Evolutionary conservation across 805 yeast species (phyloP).

Genomic region (Helenozyma baotianmanensis): DNA sequence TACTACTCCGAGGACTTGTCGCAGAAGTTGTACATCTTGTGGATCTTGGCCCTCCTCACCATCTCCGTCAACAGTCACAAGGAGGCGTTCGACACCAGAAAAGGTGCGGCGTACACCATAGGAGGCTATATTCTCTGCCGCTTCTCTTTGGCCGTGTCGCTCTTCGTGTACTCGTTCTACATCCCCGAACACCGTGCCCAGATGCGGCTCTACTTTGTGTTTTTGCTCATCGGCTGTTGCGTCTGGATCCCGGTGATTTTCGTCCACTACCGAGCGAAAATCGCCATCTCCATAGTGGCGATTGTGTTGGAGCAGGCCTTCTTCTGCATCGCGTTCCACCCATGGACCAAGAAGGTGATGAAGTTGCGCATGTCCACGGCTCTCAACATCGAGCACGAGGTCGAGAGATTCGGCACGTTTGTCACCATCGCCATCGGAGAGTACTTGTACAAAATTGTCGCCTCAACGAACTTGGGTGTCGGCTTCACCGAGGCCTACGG

Average conservation of each 20-base stretch:
- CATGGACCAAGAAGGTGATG: constrained; percentile 40
- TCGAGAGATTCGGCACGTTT: constrained; percentile 55
- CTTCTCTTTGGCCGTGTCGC: constrained; percentile 29
- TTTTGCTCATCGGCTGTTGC: constrained; percentile 29
- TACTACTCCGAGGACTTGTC: constrained; percentile 57
- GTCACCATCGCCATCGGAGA: constrained; percentile 65
- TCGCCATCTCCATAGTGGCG: constrained; percentile 40
- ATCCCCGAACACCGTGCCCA: constrained; percentile 51
- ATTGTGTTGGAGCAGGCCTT: constrained; percentile 38
- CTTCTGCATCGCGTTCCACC: constrained; percentile 42
- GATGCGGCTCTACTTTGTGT: constrained; percentile 35
- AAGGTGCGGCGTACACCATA: constrained; percentile 40
- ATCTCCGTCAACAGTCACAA: constrained; percentile 46
- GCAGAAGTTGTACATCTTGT: constrained; percentile 48
- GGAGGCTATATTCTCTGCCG: constrained; percentile 48
- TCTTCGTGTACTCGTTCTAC: constrained; percentile 39
- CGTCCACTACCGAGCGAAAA: constrained; percentile 40
- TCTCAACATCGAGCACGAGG: constrained; percentile 62
- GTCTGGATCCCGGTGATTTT: constrained; percentile 53
- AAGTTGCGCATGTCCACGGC: constrained; percentile 51
- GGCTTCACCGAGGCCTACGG: constrained; percentile 43
- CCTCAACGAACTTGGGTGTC: constrained; percentile 41
- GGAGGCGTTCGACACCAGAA: constrained; percentile 30
- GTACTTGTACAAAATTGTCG: constrained; percentile 50
- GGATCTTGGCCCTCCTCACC: constrained; percentile 49